Evolutionary conservation across 768 basidiomycete species (phyloP).

Genomic region (Trametes gibbosa): DNA sequence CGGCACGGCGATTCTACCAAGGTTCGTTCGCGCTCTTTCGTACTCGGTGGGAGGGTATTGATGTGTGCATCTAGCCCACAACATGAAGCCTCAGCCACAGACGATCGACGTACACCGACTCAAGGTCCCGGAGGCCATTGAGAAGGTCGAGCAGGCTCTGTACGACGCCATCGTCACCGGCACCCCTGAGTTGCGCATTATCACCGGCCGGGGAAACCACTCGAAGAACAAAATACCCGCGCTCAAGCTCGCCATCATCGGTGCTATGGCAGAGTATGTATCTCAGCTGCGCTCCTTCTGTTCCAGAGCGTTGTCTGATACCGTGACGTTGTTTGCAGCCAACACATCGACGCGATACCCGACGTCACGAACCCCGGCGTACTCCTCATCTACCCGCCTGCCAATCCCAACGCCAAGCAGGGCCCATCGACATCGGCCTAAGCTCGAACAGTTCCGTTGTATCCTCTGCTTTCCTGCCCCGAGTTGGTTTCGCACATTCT

Average conservation of each 20-base stretch:
- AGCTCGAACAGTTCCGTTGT: background rate
- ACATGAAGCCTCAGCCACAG: conserved; percentile 26
- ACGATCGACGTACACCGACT: conserved; percentile 37
- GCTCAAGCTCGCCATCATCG: conserved; percentile 32
- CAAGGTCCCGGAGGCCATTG: conserved; percentile 31
- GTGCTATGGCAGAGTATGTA: conserved; percentile 30
- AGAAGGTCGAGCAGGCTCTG: conserved; percentile 32
- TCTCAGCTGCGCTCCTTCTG: background rate
- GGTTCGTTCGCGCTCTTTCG: conserved; percentile 22
- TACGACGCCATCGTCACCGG: conserved; percentile 30
- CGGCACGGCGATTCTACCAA: conserved; percentile 33
- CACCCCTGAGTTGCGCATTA: conserved; percentile 32
- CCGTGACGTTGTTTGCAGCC: conserved; percentile 11
- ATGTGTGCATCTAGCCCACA: conserved; percentile 32
- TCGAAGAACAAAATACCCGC: conserved; percentile 30
- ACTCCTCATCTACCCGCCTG: conserved; percentile 27
- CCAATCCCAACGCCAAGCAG: conserved; percentile 2
- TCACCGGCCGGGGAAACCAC: conserved; percentile 35
- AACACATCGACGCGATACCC: conserved; percentile 26
- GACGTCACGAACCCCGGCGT: conserved; percentile 31
- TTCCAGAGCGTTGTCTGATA: background rate
- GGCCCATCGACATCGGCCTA: conserved; percentile 7
- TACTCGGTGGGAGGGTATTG: background rate
- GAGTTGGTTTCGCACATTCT: background rate
- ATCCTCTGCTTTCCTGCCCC: background rate